Evolutionary conservation across 306 rosid genomes (phyloP).

Genomic region (Quercus glauca): DNA sequence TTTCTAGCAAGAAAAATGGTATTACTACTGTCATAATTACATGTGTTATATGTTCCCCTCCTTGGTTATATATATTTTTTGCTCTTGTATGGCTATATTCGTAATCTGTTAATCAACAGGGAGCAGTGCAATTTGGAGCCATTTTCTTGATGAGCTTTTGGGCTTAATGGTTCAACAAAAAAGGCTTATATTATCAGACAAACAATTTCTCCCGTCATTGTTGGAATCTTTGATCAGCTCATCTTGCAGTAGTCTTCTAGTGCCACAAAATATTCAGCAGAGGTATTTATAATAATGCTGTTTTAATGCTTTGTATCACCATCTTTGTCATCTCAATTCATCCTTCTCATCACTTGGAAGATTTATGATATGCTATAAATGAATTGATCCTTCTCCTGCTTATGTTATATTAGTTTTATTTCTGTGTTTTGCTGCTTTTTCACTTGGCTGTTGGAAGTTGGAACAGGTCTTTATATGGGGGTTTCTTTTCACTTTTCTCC

Average conservation of each 20-base stretch:
- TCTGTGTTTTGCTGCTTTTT: neutral
- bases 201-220: conserved; percentile 69
- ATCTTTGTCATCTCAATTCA: neutral
- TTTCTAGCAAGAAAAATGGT: conserved; percentile 85
- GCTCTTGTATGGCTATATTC: conserved; percentile 12
- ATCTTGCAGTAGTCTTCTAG: conserved; percentile 49
- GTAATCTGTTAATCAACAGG: conserved; percentile 45
- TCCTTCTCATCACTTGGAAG: neutral
- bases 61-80: neutral
- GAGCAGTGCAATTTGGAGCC: conserved; percentile 56
- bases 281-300: conserved; percentile 46
- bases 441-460: neutral
- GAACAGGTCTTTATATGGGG: neutral
- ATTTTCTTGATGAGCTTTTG: conserved; percentile 64
- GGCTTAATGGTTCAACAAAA: conserved; percentile 62
- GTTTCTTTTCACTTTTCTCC: neutral
- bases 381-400: neutral
- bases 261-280: conserved; percentile 64
- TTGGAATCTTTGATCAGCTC: conserved; percentile 63
- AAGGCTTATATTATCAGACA: conserved; percentile 70
- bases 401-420: neutral
- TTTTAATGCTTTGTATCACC: neutral
- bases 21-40: conserved; percentile 20
- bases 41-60: neutral
- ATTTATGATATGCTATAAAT: neutral